Base-by-base conservation (phyloP, 441 rosid genomes). In the Omphalea diandra region DNA sequence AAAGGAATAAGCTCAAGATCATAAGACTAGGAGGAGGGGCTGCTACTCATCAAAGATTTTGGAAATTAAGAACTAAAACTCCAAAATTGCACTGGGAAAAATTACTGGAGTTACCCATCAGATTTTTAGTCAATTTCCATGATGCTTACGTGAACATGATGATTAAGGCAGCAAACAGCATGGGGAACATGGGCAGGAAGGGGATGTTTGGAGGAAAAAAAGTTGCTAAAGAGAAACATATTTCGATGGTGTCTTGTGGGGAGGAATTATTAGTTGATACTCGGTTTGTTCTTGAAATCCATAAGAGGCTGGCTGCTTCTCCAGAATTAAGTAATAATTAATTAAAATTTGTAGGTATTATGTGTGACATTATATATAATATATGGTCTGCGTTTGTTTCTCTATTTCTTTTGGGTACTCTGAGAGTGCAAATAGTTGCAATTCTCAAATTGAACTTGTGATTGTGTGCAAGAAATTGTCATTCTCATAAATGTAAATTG, bases 211-310 rank as follows among this genome's bases (percentile, higher is more conserved):
- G 62, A 57, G 75, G 73, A 7, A 67, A 67, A 47, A 80, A 57
- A 38, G 60, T 75, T 40, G 68, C 76, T 7, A 76, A 58, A 50
- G 59, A 24, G 47, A 63, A 9, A 5, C 60, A 68, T 4, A 31
- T 81, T 54, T 27, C 68, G 1, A 8, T 68, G 55, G 61, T 65
- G 27, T 77, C 74, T 20, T 63, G 62, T 20, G 83, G 80, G 4
- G 80, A 79, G 12, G 74, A 71, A 68, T 77, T n/a, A n/a, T n/a
- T 83, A 61, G 75, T 83, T 53, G 82, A 83, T 5, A 29, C 64
- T 35, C 68, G 11, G 40, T 69, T 73, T 59, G 76, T 71, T 36
- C 20, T 79, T 78, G 74, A 81, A 62, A 71, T 75, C 29, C 73
- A 71, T 31, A 73, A 79, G 64, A 68, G 70, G 43, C 36, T 75